Percentiles rank a stretch among this genome's conserved stretches.
Evolutionary conservation across 2,329 filamentous ascomycete genomes (phyloP).

Genomic region (Penicillium griseofulvum): DNA sequence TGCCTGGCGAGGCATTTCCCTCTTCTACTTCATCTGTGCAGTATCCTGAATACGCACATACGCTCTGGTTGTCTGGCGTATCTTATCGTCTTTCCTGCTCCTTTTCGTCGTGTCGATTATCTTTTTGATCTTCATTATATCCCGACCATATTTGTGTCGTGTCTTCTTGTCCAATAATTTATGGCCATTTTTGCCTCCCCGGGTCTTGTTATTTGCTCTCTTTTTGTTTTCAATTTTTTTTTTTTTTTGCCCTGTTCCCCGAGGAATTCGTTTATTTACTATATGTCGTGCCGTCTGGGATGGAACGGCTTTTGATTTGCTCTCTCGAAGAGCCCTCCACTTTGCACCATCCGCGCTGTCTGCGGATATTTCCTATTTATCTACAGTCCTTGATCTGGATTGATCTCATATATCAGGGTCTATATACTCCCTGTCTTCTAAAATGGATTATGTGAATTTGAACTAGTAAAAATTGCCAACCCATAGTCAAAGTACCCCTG

Average conservation of each 20-base stretch:
- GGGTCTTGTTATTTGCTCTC: background rate
- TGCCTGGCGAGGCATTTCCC: constrained; percentile 17
- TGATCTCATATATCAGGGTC: constrained; percentile 12
- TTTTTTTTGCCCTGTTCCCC: constrained; percentile 1
- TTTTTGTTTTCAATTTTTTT: background rate
- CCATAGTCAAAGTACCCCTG: background rate
- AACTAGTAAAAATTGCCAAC: background rate
- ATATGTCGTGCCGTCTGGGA: constrained; percentile 23
- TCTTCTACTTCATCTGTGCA: constrained; percentile 11
- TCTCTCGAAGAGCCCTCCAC: constrained; percentile 14
- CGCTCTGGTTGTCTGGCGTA: constrained; percentile 22
- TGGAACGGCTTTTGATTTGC: constrained; percentile 17
- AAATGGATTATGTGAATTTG: constrained; percentile 19
- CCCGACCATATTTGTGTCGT: constrained; percentile 11
- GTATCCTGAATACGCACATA: constrained; percentile 13
- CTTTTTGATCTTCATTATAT: constrained; percentile 26
- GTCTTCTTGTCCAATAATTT: constrained; percentile 20
- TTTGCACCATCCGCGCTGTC: constrained; percentile 18
- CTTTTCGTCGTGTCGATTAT: constrained; percentile 18
- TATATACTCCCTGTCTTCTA: constrained; percentile 15
- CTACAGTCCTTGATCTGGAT: constrained; percentile 26
- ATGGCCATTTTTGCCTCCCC: constrained; percentile 7
- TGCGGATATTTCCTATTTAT: constrained; percentile 24
- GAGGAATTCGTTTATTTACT: constrained; percentile 13
- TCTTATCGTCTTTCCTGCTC: constrained; percentile 4